Evolutionary conservation across 2,329 filamentous ascomycete species (phyloP).

Genomic region (Cordyceps militaris): DNA sequence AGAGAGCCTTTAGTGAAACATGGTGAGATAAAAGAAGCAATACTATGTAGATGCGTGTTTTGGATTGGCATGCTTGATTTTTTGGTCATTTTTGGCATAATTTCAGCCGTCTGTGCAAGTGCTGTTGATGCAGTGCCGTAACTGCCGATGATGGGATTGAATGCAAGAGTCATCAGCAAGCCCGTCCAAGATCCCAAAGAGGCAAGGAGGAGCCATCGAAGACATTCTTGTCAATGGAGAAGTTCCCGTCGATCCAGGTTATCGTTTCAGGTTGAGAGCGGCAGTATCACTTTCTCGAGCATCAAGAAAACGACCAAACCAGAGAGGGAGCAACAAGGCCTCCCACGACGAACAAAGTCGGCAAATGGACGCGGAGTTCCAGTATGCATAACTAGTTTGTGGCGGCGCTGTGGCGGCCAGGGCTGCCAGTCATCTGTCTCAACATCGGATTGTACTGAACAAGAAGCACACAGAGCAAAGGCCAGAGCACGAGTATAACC

Average conservation of each 20-base stretch:
- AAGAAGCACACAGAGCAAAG: too few species aligned
- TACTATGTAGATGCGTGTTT: neutral
- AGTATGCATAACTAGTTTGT: neutral
- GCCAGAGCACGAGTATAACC: too few species aligned
- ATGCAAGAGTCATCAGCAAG: neutral
- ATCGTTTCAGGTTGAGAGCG: constrained; percentile 2
- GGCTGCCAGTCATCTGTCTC: neutral
- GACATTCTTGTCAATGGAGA: neutral
- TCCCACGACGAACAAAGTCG: too few species aligned
- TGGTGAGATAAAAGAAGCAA: neutral
- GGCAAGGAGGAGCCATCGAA: neutral
- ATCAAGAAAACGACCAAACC: neutral
- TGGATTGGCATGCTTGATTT: neutral
- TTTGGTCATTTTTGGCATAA: neutral
- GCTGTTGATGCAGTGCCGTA: neutral
- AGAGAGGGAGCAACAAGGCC: too few species aligned
- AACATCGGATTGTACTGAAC: neutral
- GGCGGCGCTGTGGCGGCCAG: neutral
- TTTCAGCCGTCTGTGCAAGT: neutral
- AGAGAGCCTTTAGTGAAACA: neutral
- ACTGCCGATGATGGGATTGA: neutral
- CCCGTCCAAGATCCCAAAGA: neutral
- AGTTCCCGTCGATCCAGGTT: neutral
- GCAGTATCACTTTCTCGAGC: neutral
- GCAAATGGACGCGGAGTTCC: neutral